Evolutionary conservation across 2,329 filamentous ascomycete genomes (phyloP).

Genomic region (Clarireedia hainanense): DNA sequence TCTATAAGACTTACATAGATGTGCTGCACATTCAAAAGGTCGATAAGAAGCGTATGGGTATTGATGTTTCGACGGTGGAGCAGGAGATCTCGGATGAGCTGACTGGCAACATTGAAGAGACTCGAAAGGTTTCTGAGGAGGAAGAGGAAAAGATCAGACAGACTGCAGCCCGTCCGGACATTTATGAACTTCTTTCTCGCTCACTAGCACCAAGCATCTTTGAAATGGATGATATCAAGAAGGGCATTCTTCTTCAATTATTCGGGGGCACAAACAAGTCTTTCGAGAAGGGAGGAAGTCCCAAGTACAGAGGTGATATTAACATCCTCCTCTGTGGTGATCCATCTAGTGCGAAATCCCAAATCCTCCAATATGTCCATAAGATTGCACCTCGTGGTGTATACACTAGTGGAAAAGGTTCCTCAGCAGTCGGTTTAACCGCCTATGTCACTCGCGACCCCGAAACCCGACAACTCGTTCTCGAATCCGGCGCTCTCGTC

Average conservation of each 20-base stretch:
- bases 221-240: slow-evolving; percentile 98
- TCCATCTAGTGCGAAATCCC: slow-evolving; percentile 92
- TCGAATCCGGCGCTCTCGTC: slow-evolving; percentile 67
- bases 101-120: slow-evolving; percentile 68
- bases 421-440: slow-evolving; percentile 67
- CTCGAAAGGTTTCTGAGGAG: slow-evolving; percentile 73
- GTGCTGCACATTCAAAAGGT: slow-evolving; percentile 94
- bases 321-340: slow-evolving; percentile 96
- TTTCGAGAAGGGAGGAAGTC: slow-evolving; percentile 92
- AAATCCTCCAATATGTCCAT: slow-evolving; percentile 89
- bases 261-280: slow-evolving; percentile 98
- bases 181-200: slow-evolving; percentile 86
- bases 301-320: slow-evolving; percentile 94
- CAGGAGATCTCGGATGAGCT: slow-evolving; percentile 58
- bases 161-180: slow-evolving; percentile 71
- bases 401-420: slow-evolving; percentile 70
- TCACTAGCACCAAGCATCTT: slow-evolving; percentile 93
- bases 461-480: slow-evolving; percentile 64
- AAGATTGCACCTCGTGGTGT: slow-evolving; percentile 89
- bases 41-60: slow-evolving; percentile 88
- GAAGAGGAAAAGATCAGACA: slow-evolving; percentile 84
- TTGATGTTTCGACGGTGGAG: slow-evolving; percentile 81
- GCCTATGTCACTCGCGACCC: slow-evolving; percentile 72
- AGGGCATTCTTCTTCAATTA: slow-evolving; percentile 90
- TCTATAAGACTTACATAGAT: slow-evolving; percentile 98